Base-by-base conservation (phyloP, 2,329 filamentous ascomycete species). In the Pseudophaeomoniella oleicola region DNA sequence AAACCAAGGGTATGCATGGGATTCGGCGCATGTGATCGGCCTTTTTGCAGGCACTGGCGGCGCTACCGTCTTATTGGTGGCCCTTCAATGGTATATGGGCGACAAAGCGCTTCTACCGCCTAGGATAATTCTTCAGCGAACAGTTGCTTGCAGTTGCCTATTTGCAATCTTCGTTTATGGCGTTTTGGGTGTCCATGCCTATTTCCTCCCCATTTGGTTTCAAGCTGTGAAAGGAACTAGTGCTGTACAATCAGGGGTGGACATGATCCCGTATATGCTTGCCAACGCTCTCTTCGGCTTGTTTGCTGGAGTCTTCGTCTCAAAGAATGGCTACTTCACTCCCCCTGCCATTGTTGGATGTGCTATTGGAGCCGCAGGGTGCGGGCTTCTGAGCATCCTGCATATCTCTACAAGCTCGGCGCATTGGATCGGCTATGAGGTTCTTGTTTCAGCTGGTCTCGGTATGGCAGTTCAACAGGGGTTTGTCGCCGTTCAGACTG, bases 31-130 rank as follows among this genome's bases (percentile, higher is more conserved):
- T 0, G 42, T 58, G 14, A 57, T 62, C 22, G 56, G 54, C 2
- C 44, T 59, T 1, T 46, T 62, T 14, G 48, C 48, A 32, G 56
- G 55, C 4, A 45, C 51, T 4, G 49, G 37, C 3, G 47, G 43
- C 4, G 46, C 44, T 1, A 37, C 51, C 6, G 3, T 54, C 3
- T n/a, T 55, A 11, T 63, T 57, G 36, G 37, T 49, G 5, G 34
- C 42, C 1, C 61, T 52, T 54, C 34, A 38, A 27, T 39, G 37
- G 34, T 41, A 43, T 18, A 38, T 39, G 16, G 40, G 47, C 27
- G 47, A 50, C 15, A 37, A 38, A 27, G 48, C 47, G 5, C 16
- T 50, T 16, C 45, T 52, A 9, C 46, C 48, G 4, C 38, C 40
- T n/a, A 39, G 37, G 9, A 45, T 50, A 15, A 22, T 49, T 2